A percentile compares a stretch with the other conserved stretches of the same genome.
These are phyloP conservation scores for Skeletonema marinoi DNA, from an alignment of 108 stramenopile genomes.

Conservation along the genomic window DNA sequence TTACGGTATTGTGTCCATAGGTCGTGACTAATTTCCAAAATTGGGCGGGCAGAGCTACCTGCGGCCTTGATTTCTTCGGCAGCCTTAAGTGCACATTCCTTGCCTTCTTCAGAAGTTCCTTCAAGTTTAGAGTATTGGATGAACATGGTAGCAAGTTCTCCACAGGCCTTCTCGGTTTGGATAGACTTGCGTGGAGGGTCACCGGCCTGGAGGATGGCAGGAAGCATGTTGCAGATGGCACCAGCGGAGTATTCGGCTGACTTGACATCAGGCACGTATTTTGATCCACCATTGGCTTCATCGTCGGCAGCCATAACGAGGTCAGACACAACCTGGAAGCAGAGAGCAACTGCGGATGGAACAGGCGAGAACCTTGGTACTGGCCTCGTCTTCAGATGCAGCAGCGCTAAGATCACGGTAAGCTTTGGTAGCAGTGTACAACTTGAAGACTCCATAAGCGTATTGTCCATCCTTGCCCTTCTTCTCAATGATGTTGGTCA, in stretches of 20 bases:
- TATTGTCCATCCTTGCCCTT: slow-evolving; percentile 93
- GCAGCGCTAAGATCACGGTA: slow-evolving; percentile 80
- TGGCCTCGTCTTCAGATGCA: slow-evolving; percentile 51
- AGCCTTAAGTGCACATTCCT: slow-evolving; percentile 65
- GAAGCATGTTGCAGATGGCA: slow-evolving; percentile 84
- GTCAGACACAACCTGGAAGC: slow-evolving; percentile 88
- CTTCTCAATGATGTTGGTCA: slow-evolving; percentile 91
- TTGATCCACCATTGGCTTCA: slow-evolving; percentile 89
- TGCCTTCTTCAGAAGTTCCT: slow-evolving; percentile 81
- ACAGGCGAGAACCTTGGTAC: slow-evolving; percentile 87
- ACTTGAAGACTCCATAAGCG: slow-evolving; percentile 93
- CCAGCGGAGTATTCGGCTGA: slow-evolving; percentile 83
- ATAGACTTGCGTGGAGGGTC: slow-evolving; percentile 84
- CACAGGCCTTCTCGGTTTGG: slow-evolving; percentile 84
- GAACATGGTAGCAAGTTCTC: slow-evolving; percentile 85
- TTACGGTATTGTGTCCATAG: slow-evolving; percentile 93
- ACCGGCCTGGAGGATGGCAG: slow-evolving; percentile 81
- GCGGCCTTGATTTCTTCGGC: slow-evolving; percentile 78
- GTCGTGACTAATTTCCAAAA: slow-evolving; percentile 87
- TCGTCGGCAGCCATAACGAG: slow-evolving; percentile 89
- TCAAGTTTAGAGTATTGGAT: slow-evolving; percentile 77
- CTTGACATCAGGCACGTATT: slow-evolving; percentile 90
- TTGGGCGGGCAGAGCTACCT: slow-evolving; percentile 69
- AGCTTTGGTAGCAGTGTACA: slow-evolving; percentile 90
- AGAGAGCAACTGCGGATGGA: slow-evolving; percentile 83